These are phyloP conservation scores for Tulasnella sp. DNA, from an alignment of 768 basidiomycete species.

Conservation along the genomic window DNA sequence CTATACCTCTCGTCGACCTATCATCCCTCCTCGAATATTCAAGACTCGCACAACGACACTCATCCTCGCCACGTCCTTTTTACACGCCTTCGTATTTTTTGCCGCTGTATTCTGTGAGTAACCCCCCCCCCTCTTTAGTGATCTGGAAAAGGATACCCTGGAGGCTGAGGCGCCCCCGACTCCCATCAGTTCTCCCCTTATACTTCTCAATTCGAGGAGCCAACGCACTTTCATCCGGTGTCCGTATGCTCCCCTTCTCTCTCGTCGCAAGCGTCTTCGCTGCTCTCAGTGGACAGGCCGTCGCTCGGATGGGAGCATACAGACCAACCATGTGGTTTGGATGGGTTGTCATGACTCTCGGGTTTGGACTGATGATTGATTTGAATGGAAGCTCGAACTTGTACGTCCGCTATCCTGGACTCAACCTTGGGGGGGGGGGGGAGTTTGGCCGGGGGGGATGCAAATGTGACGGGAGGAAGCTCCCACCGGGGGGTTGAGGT, in stretches of 20 bases:
- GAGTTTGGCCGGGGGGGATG: too few relatives aligned
- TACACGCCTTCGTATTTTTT: constrained; percentile 66
- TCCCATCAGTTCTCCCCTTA: constrained; percentile 55
- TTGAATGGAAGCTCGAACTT: constrained; percentile 38
- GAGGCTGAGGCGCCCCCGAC: background rate
- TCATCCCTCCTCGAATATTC: constrained; percentile 72
- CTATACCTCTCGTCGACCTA: constrained; percentile 61
- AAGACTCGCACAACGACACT: constrained; percentile 71
- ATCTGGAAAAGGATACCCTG: background rate
- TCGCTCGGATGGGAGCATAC: constrained; percentile 50
- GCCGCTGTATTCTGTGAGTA: constrained; percentile 39
- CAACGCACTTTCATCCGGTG: constrained; percentile 63
- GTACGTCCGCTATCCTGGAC: background rate
- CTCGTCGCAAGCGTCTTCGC: constrained; percentile 56
- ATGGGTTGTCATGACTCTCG: constrained; percentile 56
- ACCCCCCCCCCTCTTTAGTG: background rate
- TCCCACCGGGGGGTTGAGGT: too few relatives aligned
- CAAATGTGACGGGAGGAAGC: too few relatives aligned
- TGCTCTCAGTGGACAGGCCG: constrained; percentile 53
- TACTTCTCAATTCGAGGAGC: constrained; percentile 77
- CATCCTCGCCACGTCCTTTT: constrained; percentile 54
- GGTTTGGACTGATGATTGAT: constrained; percentile 60
- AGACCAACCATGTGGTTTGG: constrained; percentile 57
- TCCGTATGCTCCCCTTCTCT: constrained; percentile 67
- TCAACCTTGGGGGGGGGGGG: background rate